Conservation (phyloP, 306 rosid genomes). For the Vicia faba region DNA sequence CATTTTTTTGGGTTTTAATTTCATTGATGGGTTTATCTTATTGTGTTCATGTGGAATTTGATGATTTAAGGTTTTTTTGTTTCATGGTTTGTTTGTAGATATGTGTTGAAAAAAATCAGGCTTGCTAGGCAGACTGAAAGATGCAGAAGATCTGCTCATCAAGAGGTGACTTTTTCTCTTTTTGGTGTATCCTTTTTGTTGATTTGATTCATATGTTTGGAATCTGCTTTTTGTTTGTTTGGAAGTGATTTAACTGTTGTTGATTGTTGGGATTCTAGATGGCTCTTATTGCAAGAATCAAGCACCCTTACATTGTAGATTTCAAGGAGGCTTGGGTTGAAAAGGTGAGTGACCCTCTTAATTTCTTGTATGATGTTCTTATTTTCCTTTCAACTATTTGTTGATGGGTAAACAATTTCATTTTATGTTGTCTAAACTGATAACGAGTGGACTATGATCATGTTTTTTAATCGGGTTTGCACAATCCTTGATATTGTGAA, state of each 20-base stretch:
- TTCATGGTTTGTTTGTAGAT: slow-evolving; percentile 57
- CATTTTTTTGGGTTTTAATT: slow-evolving; percentile 10
- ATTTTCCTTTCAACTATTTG: slow-evolving; percentile 26
- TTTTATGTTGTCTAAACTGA: slow-evolving; percentile 20
- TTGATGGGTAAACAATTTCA: background rate
- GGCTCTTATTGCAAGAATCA: slow-evolving; percentile 97
- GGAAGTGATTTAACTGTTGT: slow-evolving; percentile 14
- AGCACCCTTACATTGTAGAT: slow-evolving; percentile 90
- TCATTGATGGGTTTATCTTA: slow-evolving; percentile 27
- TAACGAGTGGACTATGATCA: slow-evolving; percentile 3
- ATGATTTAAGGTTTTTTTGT: slow-evolving; percentile 31
- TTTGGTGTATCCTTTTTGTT: slow-evolving; percentile 27
- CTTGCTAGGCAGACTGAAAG: slow-evolving; percentile 98
- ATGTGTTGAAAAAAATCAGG: slow-evolving; percentile 98
- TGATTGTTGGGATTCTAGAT: slow-evolving; percentile 55
- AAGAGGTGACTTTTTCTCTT: slow-evolving; percentile 62
- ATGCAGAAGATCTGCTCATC: slow-evolving; percentile 99
- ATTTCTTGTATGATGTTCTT: slow-evolving; percentile 14
- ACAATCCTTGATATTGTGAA: background rate
- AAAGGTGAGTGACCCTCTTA: slow-evolving; percentile 63
- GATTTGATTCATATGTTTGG: slow-evolving; percentile 27
- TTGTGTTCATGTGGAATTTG: background rate
- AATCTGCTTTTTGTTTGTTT: slow-evolving; percentile 22
- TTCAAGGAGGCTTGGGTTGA: slow-evolving; percentile 99
- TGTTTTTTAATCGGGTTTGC: background rate